Conservation (phyloP, 1,284 basidiomycete genomes). For the Ganoderma sp. region DNA sequence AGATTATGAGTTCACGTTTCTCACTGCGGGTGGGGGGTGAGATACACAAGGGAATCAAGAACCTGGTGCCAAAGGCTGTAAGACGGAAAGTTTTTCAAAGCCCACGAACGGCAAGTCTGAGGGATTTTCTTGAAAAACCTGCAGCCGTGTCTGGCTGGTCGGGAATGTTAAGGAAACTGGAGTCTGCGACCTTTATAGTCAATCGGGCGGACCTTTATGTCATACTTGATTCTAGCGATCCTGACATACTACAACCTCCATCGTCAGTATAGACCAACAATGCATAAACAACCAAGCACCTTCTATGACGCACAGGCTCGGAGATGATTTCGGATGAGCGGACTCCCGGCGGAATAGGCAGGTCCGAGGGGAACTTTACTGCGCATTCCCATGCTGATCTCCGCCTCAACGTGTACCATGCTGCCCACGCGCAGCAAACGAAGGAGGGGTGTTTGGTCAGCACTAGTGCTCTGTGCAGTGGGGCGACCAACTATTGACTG, state of each 20-base stretch:
- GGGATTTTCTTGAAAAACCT: background rate
- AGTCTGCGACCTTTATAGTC: background rate
- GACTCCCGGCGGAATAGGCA: background rate
- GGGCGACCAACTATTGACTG: background rate
- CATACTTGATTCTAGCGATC: background rate
- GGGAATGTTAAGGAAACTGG: background rate
- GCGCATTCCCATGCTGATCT: constrained; percentile 17
- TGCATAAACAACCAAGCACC: background rate
- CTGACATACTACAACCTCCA: background rate
- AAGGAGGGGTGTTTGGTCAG: background rate
- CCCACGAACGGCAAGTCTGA: background rate
- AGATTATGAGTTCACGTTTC: constrained; percentile 6
- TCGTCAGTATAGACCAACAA: background rate
- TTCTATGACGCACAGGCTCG: background rate
- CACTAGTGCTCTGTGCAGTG: background rate
- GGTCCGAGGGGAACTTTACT: constrained; percentile 4
- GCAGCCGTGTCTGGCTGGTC: background rate
- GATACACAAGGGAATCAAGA: constrained; percentile 1
- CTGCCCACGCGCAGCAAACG: background rate
- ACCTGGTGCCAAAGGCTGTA: background rate
- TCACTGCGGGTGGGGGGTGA: constrained; percentile 20
- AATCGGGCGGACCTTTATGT: background rate
- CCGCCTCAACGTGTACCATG: background rate
- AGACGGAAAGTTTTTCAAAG: background rate
- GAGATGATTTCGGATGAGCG: background rate